Evolutionary conservation across 2,329 filamentous ascomycete genomes (phyloP), one percentile per base, ranked within the genome.

Genomic region (Chaetomium strumarium): DNA sequence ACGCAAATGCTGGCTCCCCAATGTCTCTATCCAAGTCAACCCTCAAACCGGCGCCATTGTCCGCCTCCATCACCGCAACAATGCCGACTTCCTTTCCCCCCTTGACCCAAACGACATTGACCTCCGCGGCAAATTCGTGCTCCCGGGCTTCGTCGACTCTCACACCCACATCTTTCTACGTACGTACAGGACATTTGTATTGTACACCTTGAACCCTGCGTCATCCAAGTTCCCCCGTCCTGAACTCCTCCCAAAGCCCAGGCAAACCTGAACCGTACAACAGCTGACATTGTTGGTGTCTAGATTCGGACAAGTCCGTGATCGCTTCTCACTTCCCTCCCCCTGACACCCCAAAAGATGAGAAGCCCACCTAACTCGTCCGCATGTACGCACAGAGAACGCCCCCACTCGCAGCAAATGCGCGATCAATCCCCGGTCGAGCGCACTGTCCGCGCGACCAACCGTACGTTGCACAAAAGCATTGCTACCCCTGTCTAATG

Each of bases 341-440:
- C 36, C 17, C 30, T 17, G 10, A 14, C 24, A 24, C 33, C 24
- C 12, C 8, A 30, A n/a, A n/a, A n/a, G n/a, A n/a, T n/a, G n/a
- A n/a, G n/a, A n/a, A n/a, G n/a, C n/a, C n/a, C n/a, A n/a, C n/a
- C 36, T 17, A n/a, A 9, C 16, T 24, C 24, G 24, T 24, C 24
- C 7, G 24, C 13, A 6, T 17, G 6, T 40, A 16, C 8, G 7
- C 12, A 52, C 57, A 68, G 68, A 40, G 73, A 76, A 52, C 67
- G 70, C 9, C 55, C 66, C 6, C 63, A 70, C 5, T 55, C 70
- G 5, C 63, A 75, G 37, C 80, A 83, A 60, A 77, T 80, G 65
- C 75, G 79, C 34, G 78, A 83, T 55, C 78, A 82, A 58, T 78
- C 76, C 51, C 64, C 78, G n/a, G 72, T 80, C 8, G 80, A 84